Evolutionary conservation across 1,284 basidiomycete species (phyloP), one percentile per base, ranked within the genome.

Genomic region (Cystobasidium sp.): DNA sequence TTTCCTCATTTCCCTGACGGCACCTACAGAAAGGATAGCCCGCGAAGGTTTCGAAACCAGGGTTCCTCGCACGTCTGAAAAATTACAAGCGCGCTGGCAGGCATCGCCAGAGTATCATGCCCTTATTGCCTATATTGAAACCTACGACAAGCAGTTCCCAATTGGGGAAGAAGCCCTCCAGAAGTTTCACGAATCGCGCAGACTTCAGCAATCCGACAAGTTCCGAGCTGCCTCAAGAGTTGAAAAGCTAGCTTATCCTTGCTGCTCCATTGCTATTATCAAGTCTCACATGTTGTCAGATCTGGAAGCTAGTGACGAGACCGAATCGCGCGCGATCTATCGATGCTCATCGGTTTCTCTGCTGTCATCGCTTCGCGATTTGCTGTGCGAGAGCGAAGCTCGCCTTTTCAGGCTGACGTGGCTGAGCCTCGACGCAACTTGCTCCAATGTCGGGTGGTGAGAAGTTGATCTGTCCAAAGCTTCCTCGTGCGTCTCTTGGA

Each of bases 181-280:
- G 39, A 71, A 80, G 44, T 85, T 85, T 80, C 75, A 82, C 47
- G 79, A 80, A 20, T 83, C 82, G 0, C 80, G 84, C 53, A 77
- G 82, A 66, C 80, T 78, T 6, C 83, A 84, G 75, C 84, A 85
- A 78, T 81, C 83, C n/a, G n/a, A n/a, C n/a, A n/a, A n/a, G n/a
- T n/a, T n/a, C n/a, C n/a, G n/a, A n/a, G n/a, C n/a, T n/a, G n/a
- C n/a, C n/a, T n/a, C n/a, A n/a, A n/a, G n/a, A n/a, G n/a, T n/a
- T n/a, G n/a, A n/a, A n/a, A n/a, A n/a, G 31, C 31, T 31, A 31
- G 31, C 2, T 31, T 31, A 31, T 31, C 31, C 5, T 31, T 31
- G 31, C 31, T 31, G 5, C 31, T 31, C 31, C 31, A 31, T 1
- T 31, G 31, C 31, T 1, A 31, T 31, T 31, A 31, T 5, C 31